A percentile compares a stretch with the other conserved stretches of the same genome.
These are phyloP conservation scores for Pythium sp. DNA, from an alignment of 352 stramenopile species.

Conservation along the genomic window DNA sequence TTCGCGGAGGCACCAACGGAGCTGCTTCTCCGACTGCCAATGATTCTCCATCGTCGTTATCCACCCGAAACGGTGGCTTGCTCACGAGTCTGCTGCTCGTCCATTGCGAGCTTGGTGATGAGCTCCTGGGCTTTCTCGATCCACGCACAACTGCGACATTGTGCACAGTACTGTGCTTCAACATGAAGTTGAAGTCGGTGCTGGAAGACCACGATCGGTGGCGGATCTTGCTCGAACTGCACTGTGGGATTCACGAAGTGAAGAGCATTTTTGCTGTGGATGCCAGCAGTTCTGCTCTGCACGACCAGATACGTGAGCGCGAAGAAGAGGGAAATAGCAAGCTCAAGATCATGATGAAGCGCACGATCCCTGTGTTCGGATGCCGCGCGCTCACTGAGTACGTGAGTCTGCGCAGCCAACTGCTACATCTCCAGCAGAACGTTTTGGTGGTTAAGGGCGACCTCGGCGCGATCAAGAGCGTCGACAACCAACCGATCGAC, in stretches of 20 bases:
- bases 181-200: not conserved
- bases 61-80: not conserved
- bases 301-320: not conserved
- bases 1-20: not conserved
- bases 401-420: conserved; percentile 37
- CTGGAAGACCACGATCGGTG: conserved; percentile 6
- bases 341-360: conserved; percentile 2
- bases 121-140: conserved; percentile 18
- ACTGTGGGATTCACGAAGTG: not conserved
- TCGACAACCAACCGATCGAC: conserved; percentile 32
- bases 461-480: conserved; percentile 35
- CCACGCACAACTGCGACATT: conserved; percentile 4
- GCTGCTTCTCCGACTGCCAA: not conserved
- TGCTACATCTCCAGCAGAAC: conserved; percentile 32
- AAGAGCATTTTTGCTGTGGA: not conserved
- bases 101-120: conserved; percentile 11
- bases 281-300: not conserved
- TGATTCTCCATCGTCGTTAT: not conserved
- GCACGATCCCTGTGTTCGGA: not conserved
- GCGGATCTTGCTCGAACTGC: conserved; percentile 7
- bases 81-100: not conserved
- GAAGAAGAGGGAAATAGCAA: not conserved
- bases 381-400: conserved; percentile 31
- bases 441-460: conserved; percentile 43
- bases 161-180: not conserved